Conservation (phyloP, 306 rosid genomes). For the Leucaena leucocephala region DNA sequence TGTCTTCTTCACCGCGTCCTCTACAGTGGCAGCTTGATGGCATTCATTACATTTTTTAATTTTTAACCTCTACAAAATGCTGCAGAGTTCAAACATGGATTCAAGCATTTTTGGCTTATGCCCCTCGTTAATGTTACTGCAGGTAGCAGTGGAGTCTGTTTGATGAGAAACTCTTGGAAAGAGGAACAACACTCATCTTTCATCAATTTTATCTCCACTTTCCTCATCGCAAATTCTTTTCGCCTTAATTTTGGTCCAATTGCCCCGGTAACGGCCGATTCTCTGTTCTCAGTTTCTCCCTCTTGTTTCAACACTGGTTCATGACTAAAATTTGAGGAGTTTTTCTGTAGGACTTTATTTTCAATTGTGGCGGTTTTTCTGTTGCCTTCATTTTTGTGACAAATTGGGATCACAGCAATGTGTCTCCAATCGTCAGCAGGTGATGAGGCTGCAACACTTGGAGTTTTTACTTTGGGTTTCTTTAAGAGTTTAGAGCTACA, state of each 20-base stretch:
- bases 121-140: slow-evolving; percentile 12
- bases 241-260: slow-evolving; percentile 74
- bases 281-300: neutral
- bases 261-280: slow-evolving; percentile 58
- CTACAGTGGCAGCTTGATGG: neutral
- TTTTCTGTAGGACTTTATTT: slow-evolving; percentile 76
- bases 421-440: slow-evolving; percentile 64
- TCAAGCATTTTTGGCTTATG: neutral
- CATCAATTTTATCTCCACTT: slow-evolving; percentile 70
- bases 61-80: neutral
- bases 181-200: slow-evolving; percentile 71
- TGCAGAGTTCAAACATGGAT: neutral
- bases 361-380: slow-evolving; percentile 89
- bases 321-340: slow-evolving; percentile 27
- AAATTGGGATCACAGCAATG: slow-evolving; percentile 55
- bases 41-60: neutral
- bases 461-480: slow-evolving; percentile 9
- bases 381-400: slow-evolving; percentile 82
- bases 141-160: slow-evolving; percentile 72
- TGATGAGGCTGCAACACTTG: slow-evolving; percentile 36
- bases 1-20: slow-evolving; percentile 6
- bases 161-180: slow-evolving; percentile 85
- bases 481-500: slow-evolving; percentile 7
- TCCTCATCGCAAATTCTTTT: slow-evolving; percentile 69
- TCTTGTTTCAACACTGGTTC: neutral